These are phyloP conservation scores for Candolleomyces aberdarensis DNA, from an alignment of 768 basidiomycete species.

Conservation along the genomic window DNA sequence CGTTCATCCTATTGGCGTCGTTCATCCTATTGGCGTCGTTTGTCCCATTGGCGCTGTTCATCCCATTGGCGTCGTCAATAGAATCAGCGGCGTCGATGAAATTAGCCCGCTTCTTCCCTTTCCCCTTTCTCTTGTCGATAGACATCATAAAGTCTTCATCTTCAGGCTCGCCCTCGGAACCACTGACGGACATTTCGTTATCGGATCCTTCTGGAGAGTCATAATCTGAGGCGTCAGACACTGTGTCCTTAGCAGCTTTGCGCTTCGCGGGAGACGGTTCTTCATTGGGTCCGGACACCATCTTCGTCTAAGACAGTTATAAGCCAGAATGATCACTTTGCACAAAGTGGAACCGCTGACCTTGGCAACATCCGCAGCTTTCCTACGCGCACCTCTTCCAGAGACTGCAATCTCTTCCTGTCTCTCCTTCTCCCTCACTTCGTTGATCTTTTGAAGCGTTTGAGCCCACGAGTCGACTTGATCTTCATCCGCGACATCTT, in stretches of 20 bases:
- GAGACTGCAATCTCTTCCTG: conserved; percentile 49
- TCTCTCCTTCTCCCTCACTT: conserved; percentile 39
- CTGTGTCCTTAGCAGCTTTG: conserved; percentile 4
- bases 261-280: conserved; percentile 10
- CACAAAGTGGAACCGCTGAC: conserved; percentile 16
- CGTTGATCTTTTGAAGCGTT: conserved; percentile 53
- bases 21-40: conserved; percentile 13
- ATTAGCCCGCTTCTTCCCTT: conserved; percentile 16
- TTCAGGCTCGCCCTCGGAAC: neutral
- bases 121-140: conserved; percentile 11
- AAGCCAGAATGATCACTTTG: neutral
- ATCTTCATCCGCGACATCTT: conserved; percentile 63
- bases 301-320: conserved; percentile 26
- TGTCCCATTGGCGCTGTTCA: neutral
- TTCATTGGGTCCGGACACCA: conserved; percentile 16
- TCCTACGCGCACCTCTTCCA: conserved; percentile 74
- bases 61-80: conserved; percentile 14
- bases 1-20: neutral
- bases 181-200: neutral
- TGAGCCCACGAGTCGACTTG: conserved; percentile 81
- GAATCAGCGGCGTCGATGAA: conserved; percentile 9
- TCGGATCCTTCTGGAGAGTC: neutral
- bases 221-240: neutral
- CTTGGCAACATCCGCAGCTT: conserved; percentile 62
- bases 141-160: conserved; percentile 9